Evolutionary conservation across 768 basidiomycete species (phyloP), one percentile per base, ranked within the genome.

Genomic region (Gautieria morchelliformis): DNA sequence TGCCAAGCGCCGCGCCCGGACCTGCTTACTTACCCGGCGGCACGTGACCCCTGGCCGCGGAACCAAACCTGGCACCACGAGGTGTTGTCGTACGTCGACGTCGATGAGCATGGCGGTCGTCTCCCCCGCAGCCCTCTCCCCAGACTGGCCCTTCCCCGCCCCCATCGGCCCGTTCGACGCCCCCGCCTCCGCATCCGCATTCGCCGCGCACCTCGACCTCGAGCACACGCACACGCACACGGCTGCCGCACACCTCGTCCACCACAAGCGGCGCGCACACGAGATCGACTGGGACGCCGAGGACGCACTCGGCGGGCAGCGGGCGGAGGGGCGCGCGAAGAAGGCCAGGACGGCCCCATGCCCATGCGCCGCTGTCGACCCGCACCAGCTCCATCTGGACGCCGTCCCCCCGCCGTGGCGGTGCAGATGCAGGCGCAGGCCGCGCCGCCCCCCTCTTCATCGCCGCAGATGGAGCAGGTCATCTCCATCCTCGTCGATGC

Each of bases 401-500:
- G 19, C 4, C 19, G 35, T 14, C 10, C 35, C 9, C 35, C 35
- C 10, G 35, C 35, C 10, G 35, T 37, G n/a, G n/a, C n/a, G n/a
- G n/a, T n/a, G n/a, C n/a, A n/a, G n/a, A n/a, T n/a, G n/a, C n/a
- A n/a, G n/a, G n/a, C n/a, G 35, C 45, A 46, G 45, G 45, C 45
- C 45, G 10, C 45, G 7, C n/a, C 45, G 17, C 7, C 45, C 5
- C 2, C n/a, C 10, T 2, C 19, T 2, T 15, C 45, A n/a, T 14
- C 35, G 2, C 45, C 45, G 11, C 45, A 46, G 45, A 27, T 46
- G 4, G 52, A 53, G 37, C 37, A 41, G 12, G 52, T 53, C 10
- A 19, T 53, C 17, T 39, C 41, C n/a, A 40, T 53, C 40, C 1
- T 53, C 35, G 52, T 53, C 9, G 52, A 53, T 40, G 52, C 52